phyloP scores from a whole-genome alignment of 495 filamentous ascomycete genomes.

The Neurospora cerealis region DNA sequence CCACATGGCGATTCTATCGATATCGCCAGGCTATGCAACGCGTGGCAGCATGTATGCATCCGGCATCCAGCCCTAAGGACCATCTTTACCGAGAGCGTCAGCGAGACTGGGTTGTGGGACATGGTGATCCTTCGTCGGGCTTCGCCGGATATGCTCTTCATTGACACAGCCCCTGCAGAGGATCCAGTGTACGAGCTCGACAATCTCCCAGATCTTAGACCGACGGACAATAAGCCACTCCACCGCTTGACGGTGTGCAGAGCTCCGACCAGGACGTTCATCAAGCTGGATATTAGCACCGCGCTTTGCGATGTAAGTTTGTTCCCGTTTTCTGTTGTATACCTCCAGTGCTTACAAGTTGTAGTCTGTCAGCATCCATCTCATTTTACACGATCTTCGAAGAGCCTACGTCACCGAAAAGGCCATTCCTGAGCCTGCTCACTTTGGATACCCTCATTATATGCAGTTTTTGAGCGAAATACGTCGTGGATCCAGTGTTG shows the following conservation, averaged over 20 bases:
- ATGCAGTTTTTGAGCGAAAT: slow-evolving; percentile 25
- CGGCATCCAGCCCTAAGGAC: slow-evolving; percentile 33
- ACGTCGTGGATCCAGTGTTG: slow-evolving; percentile 22
- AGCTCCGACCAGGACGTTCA: slow-evolving; percentile 28
- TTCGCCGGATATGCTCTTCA: slow-evolving; percentile 38
- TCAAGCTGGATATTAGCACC: slow-evolving; percentile 37
- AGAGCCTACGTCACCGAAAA: slow-evolving; percentile 29
- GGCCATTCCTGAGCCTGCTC: slow-evolving; percentile 15
- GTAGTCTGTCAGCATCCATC: slow-evolving; percentile 29
- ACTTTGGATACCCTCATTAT: slow-evolving; percentile 31
- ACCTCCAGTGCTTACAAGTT: neutral
- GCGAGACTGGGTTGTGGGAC: slow-evolving; percentile 30
- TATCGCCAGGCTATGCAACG: slow-evolving; percentile 31
- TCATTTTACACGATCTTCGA: slow-evolving; percentile 33
- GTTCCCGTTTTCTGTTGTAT: too few relatives aligned
- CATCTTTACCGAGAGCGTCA: slow-evolving; percentile 33
- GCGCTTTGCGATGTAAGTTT: slow-evolving; percentile 31
- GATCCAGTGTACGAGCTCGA: slow-evolving; percentile 32
- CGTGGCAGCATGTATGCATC: slow-evolving; percentile 32
- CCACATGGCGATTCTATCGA: slow-evolving; percentile 28
- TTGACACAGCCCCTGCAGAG: slow-evolving; percentile 30
- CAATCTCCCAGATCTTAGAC: slow-evolving; percentile 26
- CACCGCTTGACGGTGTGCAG: slow-evolving; percentile 38
- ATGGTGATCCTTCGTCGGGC: slow-evolving; percentile 31
- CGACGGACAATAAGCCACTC: slow-evolving; percentile 28